Conservation (phyloP, 164 flowering plant species). For the Litsea cubeba region DNA sequence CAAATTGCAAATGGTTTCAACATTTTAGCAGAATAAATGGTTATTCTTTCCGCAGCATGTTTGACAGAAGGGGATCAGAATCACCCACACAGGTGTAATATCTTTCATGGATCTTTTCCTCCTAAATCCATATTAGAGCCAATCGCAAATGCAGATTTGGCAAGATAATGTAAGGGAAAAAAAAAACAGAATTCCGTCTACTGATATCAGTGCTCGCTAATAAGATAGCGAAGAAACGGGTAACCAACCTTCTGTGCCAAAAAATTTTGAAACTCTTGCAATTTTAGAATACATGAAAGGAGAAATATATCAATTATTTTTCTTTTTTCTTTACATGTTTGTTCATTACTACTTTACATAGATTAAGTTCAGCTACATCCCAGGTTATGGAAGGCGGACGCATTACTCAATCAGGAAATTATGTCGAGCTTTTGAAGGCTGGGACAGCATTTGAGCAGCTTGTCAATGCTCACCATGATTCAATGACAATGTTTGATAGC, state of each 20-base stretch:
- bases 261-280: too few species aligned
- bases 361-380: not conserved
- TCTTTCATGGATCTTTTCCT: too few species aligned
- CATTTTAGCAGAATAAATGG: not conserved
- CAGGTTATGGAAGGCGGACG: conserved; percentile 70
- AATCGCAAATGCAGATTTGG: too few species aligned
- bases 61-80: not conserved
- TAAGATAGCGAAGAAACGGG: too few species aligned
- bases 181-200: too few species aligned
- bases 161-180: too few species aligned
- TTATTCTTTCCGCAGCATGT: not conserved
- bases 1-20: not conserved
- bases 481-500: conserved; percentile 33
- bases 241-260: not conserved
- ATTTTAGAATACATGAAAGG: too few species aligned
- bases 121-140: too few species aligned
- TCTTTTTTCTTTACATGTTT: too few species aligned
- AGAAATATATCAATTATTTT: not conserved
- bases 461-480: conserved; percentile 67
- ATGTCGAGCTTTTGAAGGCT: conserved; percentile 46
- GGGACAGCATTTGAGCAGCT: conserved; percentile 77
- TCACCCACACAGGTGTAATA: too few species aligned
- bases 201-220: not conserved
- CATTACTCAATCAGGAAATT: conserved; percentile 64
- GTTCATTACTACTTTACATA: not conserved